phyloP scores from a whole-genome alignment of 345 rosid species.

The Bruguiera parviflora region DNA sequence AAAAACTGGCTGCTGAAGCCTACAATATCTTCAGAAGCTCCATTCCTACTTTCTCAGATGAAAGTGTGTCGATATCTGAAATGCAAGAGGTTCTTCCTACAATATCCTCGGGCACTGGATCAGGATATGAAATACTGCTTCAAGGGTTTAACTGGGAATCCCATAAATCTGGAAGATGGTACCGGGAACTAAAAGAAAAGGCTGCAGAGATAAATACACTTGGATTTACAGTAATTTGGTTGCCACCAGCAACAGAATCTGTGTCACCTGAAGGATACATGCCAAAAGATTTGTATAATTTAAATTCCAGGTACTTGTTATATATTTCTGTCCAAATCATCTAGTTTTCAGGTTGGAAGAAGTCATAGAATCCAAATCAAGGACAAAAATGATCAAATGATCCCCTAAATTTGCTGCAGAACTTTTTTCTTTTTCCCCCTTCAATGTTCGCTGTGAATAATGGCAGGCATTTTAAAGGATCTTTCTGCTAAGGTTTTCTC shows the following conservation, averaged over 20 bases:
- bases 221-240: slow-evolving; percentile 87
- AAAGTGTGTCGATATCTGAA: slow-evolving; percentile 43
- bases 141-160: slow-evolving; percentile 99
- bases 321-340: background rate
- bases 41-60: slow-evolving; percentile 53
- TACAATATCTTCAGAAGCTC: slow-evolving; percentile 88
- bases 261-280: slow-evolving; percentile 99
- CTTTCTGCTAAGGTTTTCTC: background rate
- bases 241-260: slow-evolving; percentile 96
- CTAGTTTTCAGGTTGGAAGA: slow-evolving; percentile 3
- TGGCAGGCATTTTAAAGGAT: background rate
- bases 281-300: slow-evolving; percentile 87
- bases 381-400: background rate
- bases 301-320: slow-evolving; percentile 72
- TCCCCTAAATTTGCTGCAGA: background rate
- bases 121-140: slow-evolving; percentile 84
- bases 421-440: background rate
- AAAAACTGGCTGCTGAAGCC: slow-evolving; percentile 97
- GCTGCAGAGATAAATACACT: slow-evolving; percentile 66
- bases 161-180: slow-evolving; percentile 85
- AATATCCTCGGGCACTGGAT: slow-evolving; percentile 70
- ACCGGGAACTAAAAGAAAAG: slow-evolving; percentile 66
- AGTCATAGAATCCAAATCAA: slow-evolving; percentile 5
- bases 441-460: background rate
- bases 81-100: slow-evolving; percentile 37